Conservation (phyloP, 1,139 yeast species). For the Yamadazyma sp. region DNA sequence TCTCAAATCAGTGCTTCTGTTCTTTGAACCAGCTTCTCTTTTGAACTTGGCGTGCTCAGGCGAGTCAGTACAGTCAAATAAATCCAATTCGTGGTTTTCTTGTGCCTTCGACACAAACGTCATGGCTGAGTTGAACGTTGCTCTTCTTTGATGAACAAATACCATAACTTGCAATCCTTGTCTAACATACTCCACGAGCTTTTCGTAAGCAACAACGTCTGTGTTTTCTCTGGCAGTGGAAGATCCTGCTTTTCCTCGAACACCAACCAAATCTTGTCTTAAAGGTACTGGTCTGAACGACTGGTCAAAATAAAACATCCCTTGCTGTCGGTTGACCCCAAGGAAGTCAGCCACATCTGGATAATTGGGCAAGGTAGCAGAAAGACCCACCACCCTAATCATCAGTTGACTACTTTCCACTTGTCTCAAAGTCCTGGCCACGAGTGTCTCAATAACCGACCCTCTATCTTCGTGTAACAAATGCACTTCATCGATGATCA, state of each 20-base stretch:
- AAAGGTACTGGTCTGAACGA: conserved; percentile 93
- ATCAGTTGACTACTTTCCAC: conserved; percentile 91
- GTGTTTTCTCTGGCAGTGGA: conserved; percentile 73
- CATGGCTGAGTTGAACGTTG: conserved; percentile 81
- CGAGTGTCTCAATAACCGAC: conserved; percentile 92
- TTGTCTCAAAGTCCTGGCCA: conserved; percentile 91
- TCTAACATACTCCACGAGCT: conserved; percentile 62
- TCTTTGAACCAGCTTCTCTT: conserved; percentile 66
- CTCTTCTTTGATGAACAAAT: conserved; percentile 93
- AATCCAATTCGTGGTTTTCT: conserved; percentile 50
- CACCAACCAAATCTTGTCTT: conserved; percentile 85
- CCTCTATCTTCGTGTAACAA: conserved; percentile 97
- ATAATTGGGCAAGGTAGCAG: conserved; percentile 94
- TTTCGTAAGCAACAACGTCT: conserved; percentile 76
- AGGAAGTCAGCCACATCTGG: conserved; percentile 94
- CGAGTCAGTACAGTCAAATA: conserved; percentile 62
- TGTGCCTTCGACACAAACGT: conserved; percentile 71
- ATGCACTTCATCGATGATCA: conserved; percentile 96
- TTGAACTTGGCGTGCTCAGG: conserved; percentile 47
- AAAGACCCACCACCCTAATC: conserved; percentile 94
- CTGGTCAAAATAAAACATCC: conserved; percentile 92
- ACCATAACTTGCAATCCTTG: conserved; percentile 93
- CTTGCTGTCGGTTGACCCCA: conserved; percentile 85
- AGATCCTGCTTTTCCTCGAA: conserved; percentile 72
- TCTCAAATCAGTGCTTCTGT: conserved; percentile 73